These are phyloP conservation scores for Artomyces pyxidatus DNA, from an alignment of 768 basidiomycete species.

Conservation along the genomic window DNA sequence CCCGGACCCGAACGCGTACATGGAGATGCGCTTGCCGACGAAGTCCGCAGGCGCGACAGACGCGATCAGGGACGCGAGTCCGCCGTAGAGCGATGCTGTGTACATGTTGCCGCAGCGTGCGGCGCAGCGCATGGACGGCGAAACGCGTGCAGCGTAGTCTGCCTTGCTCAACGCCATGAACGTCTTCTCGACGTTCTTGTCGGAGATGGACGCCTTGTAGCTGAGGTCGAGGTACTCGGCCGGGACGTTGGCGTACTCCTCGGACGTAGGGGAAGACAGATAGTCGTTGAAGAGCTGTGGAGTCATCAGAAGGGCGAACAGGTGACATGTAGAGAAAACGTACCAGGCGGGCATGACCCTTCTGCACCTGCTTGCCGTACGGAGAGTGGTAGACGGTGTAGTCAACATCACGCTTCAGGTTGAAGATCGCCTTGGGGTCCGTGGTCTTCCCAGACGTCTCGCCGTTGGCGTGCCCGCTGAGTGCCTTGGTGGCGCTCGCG, in stretches of 20 bases:
- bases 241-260: conserved; percentile 64
- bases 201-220: conserved; percentile 71
- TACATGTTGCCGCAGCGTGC: conserved; percentile 97
- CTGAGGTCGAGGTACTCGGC: conserved; percentile 61
- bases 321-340: conserved; percentile 12
- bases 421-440: conserved; percentile 43
- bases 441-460: conserved; percentile 29
- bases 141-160: conserved; percentile 66
- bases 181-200: conserved; percentile 93
- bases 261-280: conserved; percentile 59
- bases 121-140: conserved; percentile 80
- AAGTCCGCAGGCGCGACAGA: conserved; percentile 63
- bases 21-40: conserved; percentile 74
- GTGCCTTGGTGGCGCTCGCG: conserved; percentile 40
- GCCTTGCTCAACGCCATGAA: conserved; percentile 77
- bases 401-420: conserved; percentile 63
- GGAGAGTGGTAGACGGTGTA: conserved; percentile 96
- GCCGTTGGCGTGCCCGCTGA: conserved; percentile 26
- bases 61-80: conserved; percentile 80
- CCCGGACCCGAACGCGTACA: conserved; percentile 97
- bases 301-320: background rate
- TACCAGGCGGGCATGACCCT: conserved; percentile 85
- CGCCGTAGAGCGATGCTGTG: conserved; percentile 92
- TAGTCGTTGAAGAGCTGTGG: conserved; percentile 76
- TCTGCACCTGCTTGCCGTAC: conserved; percentile 98